A percentile compares a stretch with the other conserved stretches of the same genome.
Conservation (phyloP, 768 basidiomycete genomes). For the Butyriboletus loyo region DNA sequence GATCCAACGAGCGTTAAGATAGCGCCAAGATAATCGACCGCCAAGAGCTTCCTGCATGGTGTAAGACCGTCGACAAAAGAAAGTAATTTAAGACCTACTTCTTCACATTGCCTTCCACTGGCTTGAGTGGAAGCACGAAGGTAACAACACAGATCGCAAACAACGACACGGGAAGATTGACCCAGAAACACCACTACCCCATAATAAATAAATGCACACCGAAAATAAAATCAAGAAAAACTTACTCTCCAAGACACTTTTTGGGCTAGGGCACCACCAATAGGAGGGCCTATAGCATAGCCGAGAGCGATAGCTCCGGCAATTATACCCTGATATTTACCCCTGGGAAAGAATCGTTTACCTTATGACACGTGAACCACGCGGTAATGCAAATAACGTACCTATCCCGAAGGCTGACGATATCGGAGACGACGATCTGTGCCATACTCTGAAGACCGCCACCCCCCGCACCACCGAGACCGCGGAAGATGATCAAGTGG, state of each 20-base stretch:
- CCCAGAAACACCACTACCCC: slow-evolving; percentile 71
- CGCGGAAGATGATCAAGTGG: slow-evolving; percentile 67
- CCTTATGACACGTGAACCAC: neutral
- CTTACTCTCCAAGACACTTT: slow-evolving; percentile 61
- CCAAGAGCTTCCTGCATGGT: slow-evolving; percentile 52
- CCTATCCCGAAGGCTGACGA: slow-evolving; percentile 68
- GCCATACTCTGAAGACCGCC: slow-evolving; percentile 67
- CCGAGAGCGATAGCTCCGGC: slow-evolving; percentile 53
- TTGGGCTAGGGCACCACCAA: slow-evolving; percentile 64
- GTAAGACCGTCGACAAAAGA: neutral
- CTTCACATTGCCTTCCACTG: slow-evolving; percentile 58
- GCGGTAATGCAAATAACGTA: slow-evolving; percentile 18
- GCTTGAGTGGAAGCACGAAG: slow-evolving; percentile 66
- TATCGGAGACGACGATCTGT: slow-evolving; percentile 71
- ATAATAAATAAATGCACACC: neutral
- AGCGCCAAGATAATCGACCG: slow-evolving; percentile 63
- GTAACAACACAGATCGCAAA: slow-evolving; percentile 52
- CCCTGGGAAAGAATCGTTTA: slow-evolving; percentile 34
- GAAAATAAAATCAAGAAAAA: neutral
- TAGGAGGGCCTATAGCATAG: slow-evolving; percentile 62
- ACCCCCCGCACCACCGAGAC: slow-evolving; percentile 66
- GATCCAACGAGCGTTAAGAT: slow-evolving; percentile 58
- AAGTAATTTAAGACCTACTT: slow-evolving; percentile 29
- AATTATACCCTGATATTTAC: slow-evolving; percentile 77
- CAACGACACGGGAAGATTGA: slow-evolving; percentile 60